Base-by-base conservation (phyloP, 2,329 filamentous ascomycete species). In the Ceratocystis colombiana region DNA sequence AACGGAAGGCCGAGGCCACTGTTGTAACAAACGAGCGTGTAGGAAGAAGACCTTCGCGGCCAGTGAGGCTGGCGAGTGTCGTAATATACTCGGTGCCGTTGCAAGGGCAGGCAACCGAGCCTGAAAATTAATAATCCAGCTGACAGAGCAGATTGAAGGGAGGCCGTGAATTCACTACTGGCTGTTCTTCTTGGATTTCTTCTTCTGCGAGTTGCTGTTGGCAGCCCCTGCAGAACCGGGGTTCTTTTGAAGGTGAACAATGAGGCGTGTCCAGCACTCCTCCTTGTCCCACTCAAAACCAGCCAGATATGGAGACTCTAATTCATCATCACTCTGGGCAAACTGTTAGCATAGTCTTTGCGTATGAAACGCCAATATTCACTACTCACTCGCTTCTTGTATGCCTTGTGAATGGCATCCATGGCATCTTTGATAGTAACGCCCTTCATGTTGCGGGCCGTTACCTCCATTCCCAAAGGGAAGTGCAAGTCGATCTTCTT, bases 241-340 rank as follows among this genome's bases (percentile, higher is more conserved):
- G 71, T 88, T 82, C 76, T 86, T 87, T 76, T 87, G 87, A 74
- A 93, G 88, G 77, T 94, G 68, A 69, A 96, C 91, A 72, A 95
- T 80, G 73, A 97, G 83, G 70, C 85, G 84, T 65, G 89, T 93
- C 86, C 90, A 96, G 74, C 86, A 90, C 77, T 96, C 90, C 71
- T 96, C 88, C 75, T 88, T 89, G 78, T 96, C 89, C 92, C 92
- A 96, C 81, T 96, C 91, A 79, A 97, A 96, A 71, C 93, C 93
- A 73, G 87, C 87, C 71, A 97, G 87, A 81, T 92, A 90, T 70
- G 92, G 90, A 70, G 84, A 81, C 66, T 93, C 89, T 69, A 97
- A 82, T 76, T 96, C 93, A 75, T 97, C 93, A 73, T 97, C 93
- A 68, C 88, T 83, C 92, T 96, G 72, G 37, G 37, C 0, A 41